These are phyloP conservation scores for Gleditsia sinensis DNA, from an alignment of 306 rosid genomes.

Conservation along the genomic window DNA sequence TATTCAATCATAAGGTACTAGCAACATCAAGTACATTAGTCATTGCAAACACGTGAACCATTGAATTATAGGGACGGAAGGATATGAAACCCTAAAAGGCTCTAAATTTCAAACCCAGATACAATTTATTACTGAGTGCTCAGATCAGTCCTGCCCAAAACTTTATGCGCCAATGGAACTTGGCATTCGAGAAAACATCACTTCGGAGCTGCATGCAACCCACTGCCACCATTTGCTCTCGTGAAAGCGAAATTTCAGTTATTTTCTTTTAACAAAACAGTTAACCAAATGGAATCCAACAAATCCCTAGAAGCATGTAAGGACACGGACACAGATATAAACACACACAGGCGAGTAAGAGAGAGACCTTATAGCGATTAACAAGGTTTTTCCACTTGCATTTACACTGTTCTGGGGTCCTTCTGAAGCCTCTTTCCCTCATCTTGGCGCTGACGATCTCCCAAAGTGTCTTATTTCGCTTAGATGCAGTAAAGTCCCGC, in stretches of 20 bases:
- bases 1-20: neutral
- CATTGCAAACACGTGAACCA: neutral
- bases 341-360: neutral
- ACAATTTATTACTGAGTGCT: neutral
- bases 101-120: constrained; percentile 10
- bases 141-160: neutral
- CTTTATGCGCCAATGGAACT: neutral
- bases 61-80: neutral
- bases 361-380: constrained; percentile 80
- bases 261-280: neutral
- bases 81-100: neutral
- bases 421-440: constrained; percentile 64
- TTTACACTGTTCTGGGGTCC: constrained; percentile 92
- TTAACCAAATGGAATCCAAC: constrained; percentile 4
- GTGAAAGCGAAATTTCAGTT: neutral
- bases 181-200: neutral
- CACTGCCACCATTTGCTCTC: neutral
- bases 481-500: constrained; percentile 57
- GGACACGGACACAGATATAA: neutral
- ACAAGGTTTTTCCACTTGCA: constrained; percentile 97
- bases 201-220: neutral
- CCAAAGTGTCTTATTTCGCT: constrained; percentile 82
- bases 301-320: neutral
- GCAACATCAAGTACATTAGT: neutral
- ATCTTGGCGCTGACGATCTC: constrained; percentile 72